Evolutionary conservation across 306 rosid genomes (phyloP), one percentile per base, ranked within the genome.

Genomic region (Quercus parvula): DNA sequence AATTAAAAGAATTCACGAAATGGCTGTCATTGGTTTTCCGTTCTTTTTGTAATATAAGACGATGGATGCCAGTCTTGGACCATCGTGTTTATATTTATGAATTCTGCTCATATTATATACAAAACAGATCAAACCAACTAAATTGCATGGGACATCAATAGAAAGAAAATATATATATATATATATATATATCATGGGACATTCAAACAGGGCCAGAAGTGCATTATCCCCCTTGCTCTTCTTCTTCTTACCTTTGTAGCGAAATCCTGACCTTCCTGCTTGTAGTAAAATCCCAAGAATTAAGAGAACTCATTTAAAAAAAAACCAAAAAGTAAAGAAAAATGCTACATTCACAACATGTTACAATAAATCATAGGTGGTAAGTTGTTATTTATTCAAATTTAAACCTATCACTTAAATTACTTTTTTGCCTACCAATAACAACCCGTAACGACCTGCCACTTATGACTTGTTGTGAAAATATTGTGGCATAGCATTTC

Each of bases 371-470:
- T 38, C 46, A 38, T 38, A 38, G 0, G 1, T 7, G 11, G 10
- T 6, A 38, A 38, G 2, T 38, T 38, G 3, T 38, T 38, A 38
- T 1, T 38, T 1, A 7, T 38, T 22, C 11, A 7, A 38, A 38
- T 38, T 38, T 38, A 38, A 38, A 38, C 10, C 11, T 38, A 7
- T 38, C 3, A 38, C 46, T 38, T 38, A 38, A 7, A 38, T 38
- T 38, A 38, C 46, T 7, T 38, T 38, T 38, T 38, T 38, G 11
- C 1, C 2, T 1, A 7, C 1, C 3, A 0, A 38, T 38, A 7
- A 7, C 2, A 38, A 7, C 2, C 0, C 0, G 0, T 38, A 38
- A 38, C 46, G 0, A 38, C 0, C 0, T 0, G 2, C 1, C 46
- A 38, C 11, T 38, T 38, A 38, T 7, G 3, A 38, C 7, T 38